Conservation (phyloP, 768 basidiomycete genomes). For the Hericium alpestre region DNA sequence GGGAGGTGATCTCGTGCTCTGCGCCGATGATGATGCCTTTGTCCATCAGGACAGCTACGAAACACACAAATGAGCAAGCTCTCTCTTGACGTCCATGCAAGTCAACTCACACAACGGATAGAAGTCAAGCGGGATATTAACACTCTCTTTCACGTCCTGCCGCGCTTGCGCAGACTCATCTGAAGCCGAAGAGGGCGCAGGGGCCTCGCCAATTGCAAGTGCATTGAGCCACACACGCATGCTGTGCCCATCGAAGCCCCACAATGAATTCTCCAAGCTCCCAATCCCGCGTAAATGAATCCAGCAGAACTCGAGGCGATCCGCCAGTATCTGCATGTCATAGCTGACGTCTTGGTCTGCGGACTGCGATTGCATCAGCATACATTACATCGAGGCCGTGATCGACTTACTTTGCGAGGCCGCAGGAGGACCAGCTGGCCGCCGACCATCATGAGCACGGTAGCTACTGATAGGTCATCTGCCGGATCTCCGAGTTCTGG, state of each 20-base stretch:
- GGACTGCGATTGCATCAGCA: slow-evolving; percentile 36
- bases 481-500: slow-evolving; percentile 88
- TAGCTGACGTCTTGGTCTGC: slow-evolving; percentile 87
- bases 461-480: slow-evolving; percentile 87
- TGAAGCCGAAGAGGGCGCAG: slow-evolving; percentile 22
- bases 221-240: slow-evolving; percentile 96
- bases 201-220: slow-evolving; percentile 64
- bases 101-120: slow-evolving; percentile 79
- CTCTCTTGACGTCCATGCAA: no score
- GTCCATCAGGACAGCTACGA: slow-evolving; percentile 89
- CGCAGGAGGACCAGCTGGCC: slow-evolving; percentile 83
- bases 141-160: slow-evolving; percentile 78
- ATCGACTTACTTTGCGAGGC: slow-evolving; percentile 59
- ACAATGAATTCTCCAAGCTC: slow-evolving; percentile 90
- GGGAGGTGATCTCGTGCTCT: slow-evolving; percentile 74
- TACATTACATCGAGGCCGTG: neutral
- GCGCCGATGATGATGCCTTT: slow-evolving; percentile 97
- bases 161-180: slow-evolving; percentile 20
- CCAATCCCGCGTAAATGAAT: slow-evolving; percentile 92
- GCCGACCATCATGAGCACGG: slow-evolving; percentile 91
- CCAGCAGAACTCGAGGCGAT: slow-evolving; percentile 98
- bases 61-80: neutral
- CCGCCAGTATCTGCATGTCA: slow-evolving; percentile 93
- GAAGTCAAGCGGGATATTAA: slow-evolving; percentile 85
- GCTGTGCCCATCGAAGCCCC: slow-evolving; percentile 88